Percentiles rank a stretch among this genome's conserved stretches.
Evolutionary conservation across 441 rosid species (phyloP).

Genomic region (Gossypium gossypioides): DNA sequence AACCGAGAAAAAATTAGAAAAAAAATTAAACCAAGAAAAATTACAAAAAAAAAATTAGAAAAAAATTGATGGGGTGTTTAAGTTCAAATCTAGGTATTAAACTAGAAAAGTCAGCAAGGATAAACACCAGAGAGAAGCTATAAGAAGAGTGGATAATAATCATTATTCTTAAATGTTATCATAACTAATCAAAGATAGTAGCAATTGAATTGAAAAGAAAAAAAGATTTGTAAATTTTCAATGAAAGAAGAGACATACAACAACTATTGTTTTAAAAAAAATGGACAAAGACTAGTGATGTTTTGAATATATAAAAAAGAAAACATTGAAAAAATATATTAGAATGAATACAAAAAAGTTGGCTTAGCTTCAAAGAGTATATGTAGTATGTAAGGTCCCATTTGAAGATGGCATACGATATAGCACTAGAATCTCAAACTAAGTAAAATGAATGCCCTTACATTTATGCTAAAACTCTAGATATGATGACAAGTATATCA

Average conservation of each 20-base stretch:
- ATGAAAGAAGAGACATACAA: slow-evolving; percentile 6
- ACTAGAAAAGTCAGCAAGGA: background rate
- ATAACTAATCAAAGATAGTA: background rate
- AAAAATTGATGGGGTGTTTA: background rate
- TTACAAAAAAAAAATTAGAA: background rate
- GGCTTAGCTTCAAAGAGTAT: too few species aligned
- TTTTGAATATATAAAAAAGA: background rate
- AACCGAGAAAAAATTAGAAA: too few species aligned
- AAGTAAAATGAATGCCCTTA: background rate
- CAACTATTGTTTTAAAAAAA: slow-evolving; percentile 7
- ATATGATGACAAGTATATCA: background rate
- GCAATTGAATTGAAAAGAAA: background rate
- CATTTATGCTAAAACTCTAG: background rate
- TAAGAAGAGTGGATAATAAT: too few species aligned
- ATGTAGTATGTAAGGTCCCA: too few species aligned
- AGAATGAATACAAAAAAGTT: slow-evolving; percentile 9
- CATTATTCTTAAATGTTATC: background rate
- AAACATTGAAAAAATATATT: slow-evolving; percentile 1
- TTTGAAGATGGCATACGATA: background rate
- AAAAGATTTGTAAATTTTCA: background rate
- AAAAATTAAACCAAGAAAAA: background rate
- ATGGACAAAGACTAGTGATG: slow-evolving; percentile 18
- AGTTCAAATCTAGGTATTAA: background rate
- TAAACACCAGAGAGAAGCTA: too few species aligned
- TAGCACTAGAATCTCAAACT: background rate